Evolutionary conservation across 2,329 filamentous ascomycete species (phyloP).

Genomic region (Sporothrix phasma): DNA sequence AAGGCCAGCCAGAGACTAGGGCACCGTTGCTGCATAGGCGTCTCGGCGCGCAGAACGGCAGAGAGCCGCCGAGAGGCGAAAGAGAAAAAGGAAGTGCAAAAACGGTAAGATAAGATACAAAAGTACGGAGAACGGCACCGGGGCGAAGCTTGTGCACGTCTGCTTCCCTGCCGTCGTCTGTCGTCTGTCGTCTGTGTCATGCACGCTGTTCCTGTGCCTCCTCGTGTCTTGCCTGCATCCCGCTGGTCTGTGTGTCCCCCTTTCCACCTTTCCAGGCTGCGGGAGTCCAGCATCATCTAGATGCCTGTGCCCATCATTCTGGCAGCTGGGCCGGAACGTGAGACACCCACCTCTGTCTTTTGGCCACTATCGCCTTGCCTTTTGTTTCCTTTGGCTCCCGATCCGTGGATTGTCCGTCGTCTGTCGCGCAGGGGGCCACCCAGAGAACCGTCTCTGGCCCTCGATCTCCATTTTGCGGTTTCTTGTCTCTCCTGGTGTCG

Average conservation of each 20-base stretch:
- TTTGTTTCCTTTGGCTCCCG: neutral
- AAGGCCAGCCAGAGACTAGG: neutral
- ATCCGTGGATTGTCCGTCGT: neutral
- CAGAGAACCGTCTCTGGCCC: too few relatives aligned
- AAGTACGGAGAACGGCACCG: neutral
- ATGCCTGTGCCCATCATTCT: slow-evolving; percentile 3
- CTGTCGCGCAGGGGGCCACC: neutral
- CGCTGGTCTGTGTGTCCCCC: neutral
- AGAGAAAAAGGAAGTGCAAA: neutral
- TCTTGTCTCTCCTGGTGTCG: neutral
- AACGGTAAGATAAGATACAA: neutral
- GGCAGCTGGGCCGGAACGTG: slow-evolving; percentile 1
- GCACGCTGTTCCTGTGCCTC: neutral
- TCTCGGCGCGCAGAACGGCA: neutral
- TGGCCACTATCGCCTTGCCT: neutral
- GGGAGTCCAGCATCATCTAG: neutral
- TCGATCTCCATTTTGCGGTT: too few relatives aligned
- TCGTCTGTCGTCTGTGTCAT: neutral
- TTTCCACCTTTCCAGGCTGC: neutral
- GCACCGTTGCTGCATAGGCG: neutral
- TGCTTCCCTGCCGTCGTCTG: too few relatives aligned
- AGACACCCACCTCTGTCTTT: neutral
- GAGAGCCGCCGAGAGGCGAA: neutral
- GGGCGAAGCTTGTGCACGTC: neutral
- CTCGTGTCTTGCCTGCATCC: neutral